Evolutionary conservation across 2,329 filamentous ascomycete species (phyloP).

Genomic region (Leptographium lundbergii): DNA sequence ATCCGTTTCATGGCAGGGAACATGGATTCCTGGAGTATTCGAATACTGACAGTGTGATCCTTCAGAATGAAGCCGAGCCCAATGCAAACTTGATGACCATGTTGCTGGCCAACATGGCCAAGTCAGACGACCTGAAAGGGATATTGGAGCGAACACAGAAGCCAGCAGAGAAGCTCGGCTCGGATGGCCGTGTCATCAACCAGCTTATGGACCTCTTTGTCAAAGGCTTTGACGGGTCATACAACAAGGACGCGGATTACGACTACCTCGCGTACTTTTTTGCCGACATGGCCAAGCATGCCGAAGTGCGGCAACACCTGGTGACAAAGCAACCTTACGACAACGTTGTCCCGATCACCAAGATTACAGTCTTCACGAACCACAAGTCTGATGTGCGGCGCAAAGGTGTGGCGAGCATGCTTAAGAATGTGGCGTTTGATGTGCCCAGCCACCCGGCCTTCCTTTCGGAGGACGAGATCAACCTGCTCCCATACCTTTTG

Average conservation of each 20-base stretch:
- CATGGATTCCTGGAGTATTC: too few species aligned
- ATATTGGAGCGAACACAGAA: slow-evolving; percentile 57
- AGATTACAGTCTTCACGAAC: slow-evolving; percentile 89
- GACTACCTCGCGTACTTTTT: slow-evolving; percentile 94
- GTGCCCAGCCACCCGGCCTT: slow-evolving; percentile 58
- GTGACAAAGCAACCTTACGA: slow-evolving; percentile 64
- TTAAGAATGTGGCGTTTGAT: slow-evolving; percentile 90
- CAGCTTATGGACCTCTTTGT: slow-evolving; percentile 95
- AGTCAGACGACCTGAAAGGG: slow-evolving; percentile 59
- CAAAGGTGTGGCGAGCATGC: slow-evolving; percentile 88
- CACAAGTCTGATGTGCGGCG: slow-evolving; percentile 72
- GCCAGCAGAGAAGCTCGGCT: slow-evolving; percentile 56
- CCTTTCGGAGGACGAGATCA: slow-evolving; percentile 57
- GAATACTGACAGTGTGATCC: background rate
- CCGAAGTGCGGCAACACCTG: slow-evolving; percentile 63
- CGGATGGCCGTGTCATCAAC: slow-evolving; percentile 64
- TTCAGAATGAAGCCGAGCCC: slow-evolving; percentile 50
- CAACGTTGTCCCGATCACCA: slow-evolving; percentile 73
- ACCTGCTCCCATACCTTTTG: slow-evolving; percentile 78
- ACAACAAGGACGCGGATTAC: slow-evolving; percentile 76
- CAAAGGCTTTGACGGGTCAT: slow-evolving; percentile 68
- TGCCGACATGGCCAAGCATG: slow-evolving; percentile 78
- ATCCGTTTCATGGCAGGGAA: background rate
- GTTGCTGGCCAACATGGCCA: slow-evolving; percentile 84
- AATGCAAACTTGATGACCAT: slow-evolving; percentile 80